Base-by-base conservation (phyloP, 1,284 basidiomycete species). In the Caloboletus firmus region DNA sequence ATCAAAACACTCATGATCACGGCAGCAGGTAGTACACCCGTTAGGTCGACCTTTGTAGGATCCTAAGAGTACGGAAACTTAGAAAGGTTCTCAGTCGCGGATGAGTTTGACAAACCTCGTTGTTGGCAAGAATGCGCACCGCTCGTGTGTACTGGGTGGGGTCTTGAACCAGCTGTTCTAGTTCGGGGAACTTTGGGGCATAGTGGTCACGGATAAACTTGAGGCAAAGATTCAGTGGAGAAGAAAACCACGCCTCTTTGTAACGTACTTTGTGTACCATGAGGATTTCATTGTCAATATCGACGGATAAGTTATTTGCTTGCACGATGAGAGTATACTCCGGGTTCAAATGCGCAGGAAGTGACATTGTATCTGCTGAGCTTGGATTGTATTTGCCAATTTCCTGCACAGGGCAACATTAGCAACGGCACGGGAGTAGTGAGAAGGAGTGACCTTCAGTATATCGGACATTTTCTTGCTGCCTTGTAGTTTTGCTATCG, bases 161-260 rank as follows among this genome's bases (percentile, higher is more conserved):
- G 64, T 97, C 94, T 8, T 86, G 83, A 31, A 99, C 91, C 35
- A 99, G 84, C 62, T 96, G 91, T 70, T 98, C 97, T 20, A 99
- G 83, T 66, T 99, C 96, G 11, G 97, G 96, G 72, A 99, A 99
- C 59, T 95, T 93, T 22, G 91, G 84, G 1, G 91, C 85, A 72
- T 99, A 99, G 74, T 98, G 96, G 69, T 99, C 97, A 60, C 97
- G 89, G 66, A 99, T 97, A 78, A 98, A 99, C 89, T 93, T 65
- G 56, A 26, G 42, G 43, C 30, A 15, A 47, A 40, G 7, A 17
- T 39, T 65, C 26, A 67, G 51, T n/a, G 42, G 45, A 52, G 48
- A 49, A 49, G 45, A 55, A 55, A 61, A 52, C 57, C 52, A 31
- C 44, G 79, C 75, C 17, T 71, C 18, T 28, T 51, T 78, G 76